Evolutionary conservation across 305 asterid species (phyloP).

Genomic region (Solanum hybrid): DNA sequence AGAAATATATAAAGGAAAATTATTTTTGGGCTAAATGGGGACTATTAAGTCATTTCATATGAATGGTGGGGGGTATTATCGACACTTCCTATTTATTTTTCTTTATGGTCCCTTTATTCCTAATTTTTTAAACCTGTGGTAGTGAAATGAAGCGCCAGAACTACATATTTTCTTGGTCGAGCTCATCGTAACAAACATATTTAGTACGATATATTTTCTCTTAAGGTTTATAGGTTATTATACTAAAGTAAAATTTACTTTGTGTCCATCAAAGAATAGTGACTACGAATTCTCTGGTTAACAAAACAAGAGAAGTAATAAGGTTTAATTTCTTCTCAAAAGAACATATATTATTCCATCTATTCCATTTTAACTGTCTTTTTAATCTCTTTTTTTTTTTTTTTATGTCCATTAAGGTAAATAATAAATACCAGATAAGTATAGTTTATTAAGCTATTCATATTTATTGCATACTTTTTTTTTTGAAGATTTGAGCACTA

Average conservation of each 20-base stretch:
- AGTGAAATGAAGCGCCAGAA: neutral
- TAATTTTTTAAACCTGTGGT: too few species aligned
- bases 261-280: neutral
- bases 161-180: neutral
- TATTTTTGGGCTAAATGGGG: neutral
- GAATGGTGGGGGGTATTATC: neutral
- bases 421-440: too few species aligned
- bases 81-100: neutral
- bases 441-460: neutral
- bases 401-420: too few species aligned
- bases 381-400: too few species aligned
- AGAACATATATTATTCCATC: too few species aligned
- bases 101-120: neutral
- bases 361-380: neutral
- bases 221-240: neutral
- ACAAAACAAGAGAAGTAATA: neutral
- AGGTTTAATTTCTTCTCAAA: neutral
- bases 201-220: neutral
- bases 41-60: neutral
- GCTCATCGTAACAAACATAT: fast-evolving
- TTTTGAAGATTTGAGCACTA: too few species aligned
- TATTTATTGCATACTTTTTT: too few species aligned
- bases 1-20: neutral
- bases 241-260: neutral
- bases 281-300: neutral